Conservation (phyloP, 148 eudicot species). For the Rhododendron ovatum region DNA sequence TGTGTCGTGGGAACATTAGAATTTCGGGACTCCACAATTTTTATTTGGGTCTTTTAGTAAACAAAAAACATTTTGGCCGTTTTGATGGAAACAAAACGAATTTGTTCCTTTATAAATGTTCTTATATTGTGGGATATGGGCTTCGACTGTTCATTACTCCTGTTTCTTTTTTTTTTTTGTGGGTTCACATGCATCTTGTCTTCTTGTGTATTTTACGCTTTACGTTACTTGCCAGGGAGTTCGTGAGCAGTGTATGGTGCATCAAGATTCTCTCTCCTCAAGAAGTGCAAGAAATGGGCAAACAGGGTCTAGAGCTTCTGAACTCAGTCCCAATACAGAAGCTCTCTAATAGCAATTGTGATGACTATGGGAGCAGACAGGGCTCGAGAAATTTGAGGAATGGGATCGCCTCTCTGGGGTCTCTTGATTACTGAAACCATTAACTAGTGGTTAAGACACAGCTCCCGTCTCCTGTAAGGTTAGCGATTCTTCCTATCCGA, state of each 20-base stretch:
- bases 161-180: neutral
- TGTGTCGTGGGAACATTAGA: neutral
- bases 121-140: neutral
- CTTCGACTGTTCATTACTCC: neutral
- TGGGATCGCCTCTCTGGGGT: slow-evolving; percentile 36
- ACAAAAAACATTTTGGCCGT: neutral
- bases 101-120: neutral
- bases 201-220: slow-evolving; percentile 1
- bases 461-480: neutral
- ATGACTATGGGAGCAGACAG: slow-evolving; percentile 34
- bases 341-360: slow-evolving; percentile 39
- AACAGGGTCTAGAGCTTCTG: slow-evolving; percentile 41
- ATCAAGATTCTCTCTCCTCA: slow-evolving; percentile 97
- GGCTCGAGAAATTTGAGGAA: slow-evolving; percentile 40
- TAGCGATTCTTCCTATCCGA: slow-evolving; percentile 6
- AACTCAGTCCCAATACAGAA: slow-evolving; percentile 41
- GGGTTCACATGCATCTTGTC: neutral
- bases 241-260: slow-evolving; percentile 90
- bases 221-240: slow-evolving; percentile 49
- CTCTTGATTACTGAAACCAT: slow-evolving; percentile 33
- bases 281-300: slow-evolving; percentile 75
- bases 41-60: neutral
- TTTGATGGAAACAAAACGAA: neutral
- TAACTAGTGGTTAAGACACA: neutral
- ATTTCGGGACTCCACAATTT: neutral